Conservation (phyloP, 2,329 filamentous ascomycete species). For the Fusarium anguioides region DNA sequence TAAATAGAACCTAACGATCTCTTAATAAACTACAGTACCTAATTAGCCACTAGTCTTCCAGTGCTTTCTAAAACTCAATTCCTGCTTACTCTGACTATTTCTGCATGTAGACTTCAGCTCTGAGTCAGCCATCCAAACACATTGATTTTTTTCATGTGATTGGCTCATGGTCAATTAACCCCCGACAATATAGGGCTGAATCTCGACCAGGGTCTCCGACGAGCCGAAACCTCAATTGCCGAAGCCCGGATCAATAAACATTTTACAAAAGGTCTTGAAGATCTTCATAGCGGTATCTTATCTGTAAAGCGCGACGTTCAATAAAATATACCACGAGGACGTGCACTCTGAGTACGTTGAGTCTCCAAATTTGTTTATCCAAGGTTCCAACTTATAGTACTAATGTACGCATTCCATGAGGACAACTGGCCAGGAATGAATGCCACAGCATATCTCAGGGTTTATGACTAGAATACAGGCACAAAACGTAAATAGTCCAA, state of each 20-base stretch:
- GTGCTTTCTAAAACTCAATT: neutral
- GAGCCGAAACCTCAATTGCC: neutral
- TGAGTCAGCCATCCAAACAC: neutral
- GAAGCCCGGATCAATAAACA: neutral
- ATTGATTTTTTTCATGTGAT: neutral
- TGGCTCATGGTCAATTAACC: slow-evolving; percentile 1
- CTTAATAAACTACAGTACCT: no score
- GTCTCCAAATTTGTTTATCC: no score
- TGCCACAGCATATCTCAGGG: neutral
- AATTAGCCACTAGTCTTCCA: no score
- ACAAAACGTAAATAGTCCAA: neutral
- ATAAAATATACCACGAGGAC: neutral
- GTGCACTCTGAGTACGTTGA: neutral
- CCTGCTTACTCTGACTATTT: neutral
- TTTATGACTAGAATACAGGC: neutral
- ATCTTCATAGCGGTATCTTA: neutral
- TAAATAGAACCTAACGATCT: no score
- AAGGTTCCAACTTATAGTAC: neutral
- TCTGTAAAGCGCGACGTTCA: neutral
- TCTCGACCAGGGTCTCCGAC: slow-evolving; percentile 24
- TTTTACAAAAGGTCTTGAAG: neutral
- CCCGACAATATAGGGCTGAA: slow-evolving; percentile 20
- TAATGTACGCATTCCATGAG: no score
- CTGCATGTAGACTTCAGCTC: neutral
- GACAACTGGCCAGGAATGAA: neutral